Percentiles rank a stretch among this genome's conserved stretches.
These are phyloP conservation scores for Ustilago bromivora DNA, from an alignment of 1,284 basidiomycete genomes.

Conservation along the genomic window DNA sequence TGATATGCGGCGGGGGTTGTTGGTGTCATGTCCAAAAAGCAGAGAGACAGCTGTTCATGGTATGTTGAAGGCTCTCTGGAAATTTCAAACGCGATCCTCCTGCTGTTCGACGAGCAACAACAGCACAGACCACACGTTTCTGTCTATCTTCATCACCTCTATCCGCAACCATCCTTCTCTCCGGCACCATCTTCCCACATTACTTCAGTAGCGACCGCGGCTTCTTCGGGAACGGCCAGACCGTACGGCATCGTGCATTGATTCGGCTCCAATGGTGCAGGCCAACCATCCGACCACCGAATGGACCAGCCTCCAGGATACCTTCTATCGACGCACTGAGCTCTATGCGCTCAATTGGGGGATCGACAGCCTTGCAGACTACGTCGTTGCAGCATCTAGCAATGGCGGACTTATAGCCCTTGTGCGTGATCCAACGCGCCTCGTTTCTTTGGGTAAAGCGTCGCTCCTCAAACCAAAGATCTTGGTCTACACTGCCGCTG, in stretches of 20 bases:
- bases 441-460: slow-evolving; percentile 80
- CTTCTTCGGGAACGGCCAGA: background rate
- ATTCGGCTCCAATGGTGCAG: slow-evolving; percentile 29
- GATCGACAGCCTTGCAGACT: slow-evolving; percentile 82
- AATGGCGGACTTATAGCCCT: slow-evolving; percentile 90
- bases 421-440: slow-evolving; percentile 84
- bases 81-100: slow-evolving; percentile 2
- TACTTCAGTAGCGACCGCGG: background rate
- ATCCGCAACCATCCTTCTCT: background rate
- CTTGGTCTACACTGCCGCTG: slow-evolving; percentile 72
- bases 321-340: slow-evolving; percentile 76
- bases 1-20: background rate
- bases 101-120: background rate
- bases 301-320: slow-evolving; percentile 64
- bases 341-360: slow-evolving; percentile 86
- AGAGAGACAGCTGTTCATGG: background rate
- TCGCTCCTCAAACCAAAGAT: slow-evolving; percentile 78
- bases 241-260: background rate
- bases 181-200: background rate
- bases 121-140: slow-evolving; percentile 26
- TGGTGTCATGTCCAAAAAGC: background rate
- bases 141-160: background rate
- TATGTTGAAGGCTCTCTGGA: background rate
- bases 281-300: slow-evolving; percentile 56
- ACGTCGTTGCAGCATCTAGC: slow-evolving; percentile 82